A percentile compares a stretch with the other conserved stretches of the same genome.
phyloP scores from a whole-genome alignment of 345 rosid species.

The Citrus reticulata region DNA sequence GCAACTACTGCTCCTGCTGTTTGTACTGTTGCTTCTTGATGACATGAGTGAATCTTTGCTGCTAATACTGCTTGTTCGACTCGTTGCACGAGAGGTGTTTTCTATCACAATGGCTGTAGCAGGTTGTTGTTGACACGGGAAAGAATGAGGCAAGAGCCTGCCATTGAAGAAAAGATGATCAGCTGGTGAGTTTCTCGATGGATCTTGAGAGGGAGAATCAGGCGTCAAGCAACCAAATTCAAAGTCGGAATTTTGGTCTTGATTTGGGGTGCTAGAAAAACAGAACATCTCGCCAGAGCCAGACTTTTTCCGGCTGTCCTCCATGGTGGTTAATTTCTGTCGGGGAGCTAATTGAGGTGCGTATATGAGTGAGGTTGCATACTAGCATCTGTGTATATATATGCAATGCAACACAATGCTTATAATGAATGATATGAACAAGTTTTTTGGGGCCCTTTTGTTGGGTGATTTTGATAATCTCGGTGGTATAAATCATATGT shows the following conservation, averaged over 20 bases:
- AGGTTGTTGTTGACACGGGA: slow-evolving; percentile 35
- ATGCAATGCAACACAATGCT: not conserved
- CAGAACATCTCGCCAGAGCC: slow-evolving; percentile 38
- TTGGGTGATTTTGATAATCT: slow-evolving; percentile 1
- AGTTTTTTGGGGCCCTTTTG: not conserved
- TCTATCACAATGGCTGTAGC: not conserved
- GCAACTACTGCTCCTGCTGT: slow-evolving; percentile 65
- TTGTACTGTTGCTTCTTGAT: slow-evolving; percentile 61
- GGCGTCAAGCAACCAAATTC: slow-evolving; percentile 66
- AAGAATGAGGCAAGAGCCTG: slow-evolving; percentile 67
- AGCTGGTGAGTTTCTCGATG: slow-evolving; percentile 63
- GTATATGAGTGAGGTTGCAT: not conserved
- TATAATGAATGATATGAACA: slow-evolving; percentile 4
- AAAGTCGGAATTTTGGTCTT: slow-evolving; percentile 48
- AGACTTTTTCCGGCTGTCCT: slow-evolving; percentile 20
- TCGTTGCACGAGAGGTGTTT: slow-evolving; percentile 19
- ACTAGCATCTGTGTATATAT: slow-evolving; percentile 9
- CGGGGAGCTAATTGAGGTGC: not conserved
- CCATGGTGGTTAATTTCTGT: slow-evolving; percentile 18
- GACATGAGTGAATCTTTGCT: slow-evolving; percentile 54
- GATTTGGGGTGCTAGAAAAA: slow-evolving; percentile 37
- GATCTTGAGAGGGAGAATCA: slow-evolving; percentile 49
- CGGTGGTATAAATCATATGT: slow-evolving; percentile 24
- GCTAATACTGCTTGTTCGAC: slow-evolving; percentile 52
- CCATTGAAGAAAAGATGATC: slow-evolving; percentile 85